A percentile compares a stretch with the other conserved stretches of the same genome.
phyloP scores from a whole-genome alignment of 306 rosid genomes.

The Trifolium repens region DNA sequence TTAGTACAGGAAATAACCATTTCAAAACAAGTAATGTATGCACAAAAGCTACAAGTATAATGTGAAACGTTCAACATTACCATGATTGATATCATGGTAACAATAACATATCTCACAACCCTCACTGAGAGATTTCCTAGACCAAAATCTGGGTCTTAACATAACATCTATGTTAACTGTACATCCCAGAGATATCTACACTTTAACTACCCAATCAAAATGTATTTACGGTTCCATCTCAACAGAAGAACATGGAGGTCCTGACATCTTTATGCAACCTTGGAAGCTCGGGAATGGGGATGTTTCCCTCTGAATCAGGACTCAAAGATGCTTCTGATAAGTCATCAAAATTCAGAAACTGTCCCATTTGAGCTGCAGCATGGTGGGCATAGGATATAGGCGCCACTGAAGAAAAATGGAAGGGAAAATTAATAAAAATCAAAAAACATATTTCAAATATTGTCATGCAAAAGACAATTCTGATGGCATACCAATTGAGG shows the following conservation, averaged over 20 bases:
- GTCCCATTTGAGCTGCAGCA: conserved; percentile 81
- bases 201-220: conserved; percentile 27
- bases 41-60: neutral
- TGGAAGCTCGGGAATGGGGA: conserved; percentile 73
- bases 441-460: conserved; percentile 13
- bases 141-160: conserved; percentile 41
- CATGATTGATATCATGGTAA: conserved; percentile 14
- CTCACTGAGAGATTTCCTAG: conserved; percentile 22
- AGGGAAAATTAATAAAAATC: conserved; percentile 7
- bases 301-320: conserved; percentile 38
- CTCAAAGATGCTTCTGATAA: conserved; percentile 57
- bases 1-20: neutral
- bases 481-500: conserved; percentile 64
- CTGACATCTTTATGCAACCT: conserved; percentile 56
- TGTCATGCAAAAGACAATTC: conserved; percentile 13
- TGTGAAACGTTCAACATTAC: conserved; percentile 9
- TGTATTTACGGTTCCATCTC: conserved; percentile 46
- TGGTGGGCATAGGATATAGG: conserved; percentile 89
- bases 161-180: conserved; percentile 22
- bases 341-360: conserved; percentile 69
- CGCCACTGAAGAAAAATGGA: conserved; percentile 59
- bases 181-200: conserved; percentile 38
- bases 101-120: neutral
- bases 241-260: conserved; percentile 84
- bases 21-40: conserved; percentile 12